Conservation (phyloP, 1,139 yeast genomes). For the Kodamaea sp. region DNA sequence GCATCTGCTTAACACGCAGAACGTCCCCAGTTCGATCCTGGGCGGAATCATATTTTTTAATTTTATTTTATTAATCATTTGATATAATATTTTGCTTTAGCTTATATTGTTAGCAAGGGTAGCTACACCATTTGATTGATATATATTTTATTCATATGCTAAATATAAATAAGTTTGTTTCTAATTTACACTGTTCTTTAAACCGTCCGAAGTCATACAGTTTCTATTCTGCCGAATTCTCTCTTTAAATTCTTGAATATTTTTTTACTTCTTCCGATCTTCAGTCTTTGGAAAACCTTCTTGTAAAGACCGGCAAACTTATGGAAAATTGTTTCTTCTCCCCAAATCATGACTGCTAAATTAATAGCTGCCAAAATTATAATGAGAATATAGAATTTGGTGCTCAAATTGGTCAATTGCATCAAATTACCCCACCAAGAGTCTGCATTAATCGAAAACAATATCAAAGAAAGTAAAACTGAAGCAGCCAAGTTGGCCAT, state of each 20-base stretch:
- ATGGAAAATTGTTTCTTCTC: slow-evolving; percentile 37
- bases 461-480: slow-evolving; percentile 39
- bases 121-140: too few species aligned
- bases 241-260: slow-evolving; percentile 34
- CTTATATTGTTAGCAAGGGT: too few species aligned
- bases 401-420: slow-evolving; percentile 66
- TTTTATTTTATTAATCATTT: too few species aligned
- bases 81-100: too few species aligned
- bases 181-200: background rate
- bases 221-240: slow-evolving; percentile 17
- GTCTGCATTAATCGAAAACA: slow-evolving; percentile 50
- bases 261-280: slow-evolving; percentile 33
- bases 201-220: background rate
- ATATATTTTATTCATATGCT: too few species aligned
- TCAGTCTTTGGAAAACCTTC: slow-evolving; percentile 20
- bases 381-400: slow-evolving; percentile 49
- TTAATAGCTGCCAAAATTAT: slow-evolving; percentile 47
- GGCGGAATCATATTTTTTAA: slow-evolving; percentile 72
- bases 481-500: slow-evolving; percentile 57
- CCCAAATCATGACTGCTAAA: slow-evolving; percentile 43
- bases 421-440: slow-evolving; percentile 61
- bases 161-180: background rate
- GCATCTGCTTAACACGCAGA: slow-evolving; percentile 99
- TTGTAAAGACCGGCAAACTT: slow-evolving; percentile 31
- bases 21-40: slow-evolving; percentile 99